Conservation (phyloP, 345 rosid species). For the Eucalyptus cladocalyx region DNA sequence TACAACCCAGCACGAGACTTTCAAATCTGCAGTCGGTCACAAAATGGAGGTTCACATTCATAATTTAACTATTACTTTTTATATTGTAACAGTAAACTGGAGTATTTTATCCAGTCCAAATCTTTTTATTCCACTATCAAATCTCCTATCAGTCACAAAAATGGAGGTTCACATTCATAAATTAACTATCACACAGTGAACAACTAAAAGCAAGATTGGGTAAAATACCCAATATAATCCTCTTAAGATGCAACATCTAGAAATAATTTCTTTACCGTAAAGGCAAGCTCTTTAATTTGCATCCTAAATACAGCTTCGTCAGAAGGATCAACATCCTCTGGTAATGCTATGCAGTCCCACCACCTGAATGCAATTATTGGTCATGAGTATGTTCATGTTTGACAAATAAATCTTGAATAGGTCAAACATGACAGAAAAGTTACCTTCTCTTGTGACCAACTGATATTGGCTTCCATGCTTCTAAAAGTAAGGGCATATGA, state of each 20-base stretch:
- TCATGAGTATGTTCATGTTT: background rate
- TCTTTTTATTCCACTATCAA: background rate
- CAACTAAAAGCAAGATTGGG: background rate
- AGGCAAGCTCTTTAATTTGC: conserved; percentile 73
- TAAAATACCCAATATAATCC: background rate
- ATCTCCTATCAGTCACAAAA: background rate
- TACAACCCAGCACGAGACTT: background rate
- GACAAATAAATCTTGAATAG: background rate
- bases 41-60: background rate
- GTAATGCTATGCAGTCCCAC: conserved; percentile 90
- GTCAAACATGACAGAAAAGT: background rate
- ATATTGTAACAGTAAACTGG: background rate
- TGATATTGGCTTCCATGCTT: conserved; percentile 93
- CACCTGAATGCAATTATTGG: conserved; percentile 35
- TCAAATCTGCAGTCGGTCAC: background rate
- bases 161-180: background rate
- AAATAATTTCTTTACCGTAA: conserved; percentile 21
- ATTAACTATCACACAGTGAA: background rate
- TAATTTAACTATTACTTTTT: background rate
- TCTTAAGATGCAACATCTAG: background rate
- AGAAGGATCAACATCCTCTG: conserved; percentile 66
- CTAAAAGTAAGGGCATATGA: conserved; percentile 48
- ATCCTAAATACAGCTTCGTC: conserved; percentile 63
- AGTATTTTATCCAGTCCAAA: background rate
- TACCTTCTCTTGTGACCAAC: conserved; percentile 81